Conservation (phyloP, 805 yeast genomes). For the Torulaspora gathmanii region DNA sequence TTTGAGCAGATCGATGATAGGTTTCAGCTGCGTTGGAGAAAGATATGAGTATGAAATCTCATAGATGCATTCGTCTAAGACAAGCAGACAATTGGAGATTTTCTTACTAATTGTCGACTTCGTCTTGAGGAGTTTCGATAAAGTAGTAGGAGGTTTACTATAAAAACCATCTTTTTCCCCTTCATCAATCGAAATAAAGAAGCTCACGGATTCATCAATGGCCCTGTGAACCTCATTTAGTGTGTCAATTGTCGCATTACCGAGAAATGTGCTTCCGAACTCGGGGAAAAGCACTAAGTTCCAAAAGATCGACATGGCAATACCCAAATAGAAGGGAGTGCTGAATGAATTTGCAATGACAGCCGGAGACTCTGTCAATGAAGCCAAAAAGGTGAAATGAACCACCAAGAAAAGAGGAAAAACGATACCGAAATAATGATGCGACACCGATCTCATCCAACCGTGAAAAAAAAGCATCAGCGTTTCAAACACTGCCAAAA, state of each 20-base stretch:
- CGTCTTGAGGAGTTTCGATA: constrained; percentile 35
- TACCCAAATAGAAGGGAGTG: constrained; percentile 45
- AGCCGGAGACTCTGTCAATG: constrained; percentile 32
- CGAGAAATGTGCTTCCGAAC: constrained; percentile 47
- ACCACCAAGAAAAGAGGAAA: constrained; percentile 47
- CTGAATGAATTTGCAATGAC: constrained; percentile 37
- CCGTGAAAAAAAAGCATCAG: constrained; percentile 47
- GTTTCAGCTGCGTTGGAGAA: constrained; percentile 41
- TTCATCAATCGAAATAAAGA: constrained; percentile 34
- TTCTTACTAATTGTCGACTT: constrained; percentile 36
- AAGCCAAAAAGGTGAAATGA: constrained; percentile 45
- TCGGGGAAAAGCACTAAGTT: constrained; percentile 47
- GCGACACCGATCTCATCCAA: constrained; percentile 45
- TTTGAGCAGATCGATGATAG: constrained; percentile 34
- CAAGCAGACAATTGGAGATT: constrained; percentile 37
- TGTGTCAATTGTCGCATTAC: constrained; percentile 40
- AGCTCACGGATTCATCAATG: constrained; percentile 38
- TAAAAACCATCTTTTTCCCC: constrained; percentile 16
- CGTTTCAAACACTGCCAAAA: constrained; percentile 43
- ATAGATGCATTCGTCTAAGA: constrained; percentile 44
- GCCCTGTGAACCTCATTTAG: constrained; percentile 40
- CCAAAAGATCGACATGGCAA: constrained; percentile 42
- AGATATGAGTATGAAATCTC: constrained; percentile 47
- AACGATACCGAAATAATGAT: constrained; percentile 43
- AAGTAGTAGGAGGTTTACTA: constrained; percentile 22